Conservation (phyloP, 345 rosid species). For the Lepidium aucheri region DNA sequence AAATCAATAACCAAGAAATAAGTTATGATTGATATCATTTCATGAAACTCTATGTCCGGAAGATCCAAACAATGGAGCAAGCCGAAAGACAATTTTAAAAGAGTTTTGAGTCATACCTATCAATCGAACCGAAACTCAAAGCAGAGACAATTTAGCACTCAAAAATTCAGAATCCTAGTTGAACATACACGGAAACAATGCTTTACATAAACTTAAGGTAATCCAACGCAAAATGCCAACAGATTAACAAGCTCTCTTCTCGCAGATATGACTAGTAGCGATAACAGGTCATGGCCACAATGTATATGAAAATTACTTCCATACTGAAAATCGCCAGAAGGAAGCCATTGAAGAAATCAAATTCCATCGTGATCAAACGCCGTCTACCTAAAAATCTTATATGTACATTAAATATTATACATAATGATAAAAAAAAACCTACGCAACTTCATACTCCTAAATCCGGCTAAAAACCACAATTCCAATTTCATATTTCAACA, state of each 20-base stretch:
- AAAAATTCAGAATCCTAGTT: background rate
- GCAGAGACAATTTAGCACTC: background rate
- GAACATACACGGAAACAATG: background rate
- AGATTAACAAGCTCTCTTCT: background rate
- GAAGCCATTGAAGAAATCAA: background rate
- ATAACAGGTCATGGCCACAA: background rate
- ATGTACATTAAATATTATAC: constrained; percentile 5
- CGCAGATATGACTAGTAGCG: background rate
- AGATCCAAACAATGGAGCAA: background rate
- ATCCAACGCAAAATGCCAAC: background rate
- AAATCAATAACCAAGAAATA: constrained; percentile 1
- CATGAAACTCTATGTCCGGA: background rate
- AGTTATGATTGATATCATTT: background rate
- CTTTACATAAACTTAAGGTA: background rate
- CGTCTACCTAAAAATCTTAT: background rate
- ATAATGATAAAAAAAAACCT: constrained; percentile 7
- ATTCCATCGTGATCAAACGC: background rate
- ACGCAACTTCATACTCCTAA: constrained; percentile 1
- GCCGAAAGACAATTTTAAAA: background rate
- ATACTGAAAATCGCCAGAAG: background rate
- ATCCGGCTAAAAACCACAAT: background rate
- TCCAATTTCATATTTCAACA: constrained; percentile 3
- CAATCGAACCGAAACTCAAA: background rate
- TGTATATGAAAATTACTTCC: background rate
- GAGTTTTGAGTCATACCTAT: background rate